Conservation (phyloP, 345 rosid species). For the Populus alba region DNA sequence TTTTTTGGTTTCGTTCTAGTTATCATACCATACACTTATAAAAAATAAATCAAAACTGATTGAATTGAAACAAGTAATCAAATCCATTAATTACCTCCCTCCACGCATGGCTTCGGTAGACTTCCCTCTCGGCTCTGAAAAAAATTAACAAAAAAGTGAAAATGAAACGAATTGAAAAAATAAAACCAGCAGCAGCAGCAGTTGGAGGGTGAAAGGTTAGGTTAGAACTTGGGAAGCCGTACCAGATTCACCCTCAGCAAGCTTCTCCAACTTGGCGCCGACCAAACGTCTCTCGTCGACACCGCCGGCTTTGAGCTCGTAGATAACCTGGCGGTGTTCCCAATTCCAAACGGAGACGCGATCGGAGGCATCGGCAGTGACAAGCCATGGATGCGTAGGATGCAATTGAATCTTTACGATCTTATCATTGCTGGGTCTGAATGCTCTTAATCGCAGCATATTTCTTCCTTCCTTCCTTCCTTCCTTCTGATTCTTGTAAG, state of each 20-base stretch:
- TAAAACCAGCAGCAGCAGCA: neutral
- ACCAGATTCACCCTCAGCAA: conserved; percentile 97
- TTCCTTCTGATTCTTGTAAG: neutral
- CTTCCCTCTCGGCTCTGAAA: conserved; percentile 68
- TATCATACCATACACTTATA: too few relatives aligned
- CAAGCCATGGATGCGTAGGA: conserved; percentile 99
- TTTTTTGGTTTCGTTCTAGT: too few relatives aligned
- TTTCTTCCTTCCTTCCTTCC: neutral
- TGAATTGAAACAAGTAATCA: neutral
- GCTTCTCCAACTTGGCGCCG: conserved; percentile 96
- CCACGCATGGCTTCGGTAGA: conserved; percentile 93
- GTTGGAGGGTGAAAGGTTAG: neutral
- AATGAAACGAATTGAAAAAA: neutral
- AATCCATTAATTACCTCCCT: conserved; percentile 61
- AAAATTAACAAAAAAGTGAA: neutral
- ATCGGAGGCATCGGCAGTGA: conserved; percentile 92
- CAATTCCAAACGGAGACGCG: conserved; percentile 98
- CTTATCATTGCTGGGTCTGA: conserved; percentile 76
- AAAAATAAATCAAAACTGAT: neutral
- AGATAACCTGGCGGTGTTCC: conserved; percentile 99
- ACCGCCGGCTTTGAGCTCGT: conserved; percentile 95
- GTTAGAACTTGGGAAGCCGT: neutral
- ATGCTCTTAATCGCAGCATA: conserved; percentile 91
- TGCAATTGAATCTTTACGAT: conserved; percentile 91
- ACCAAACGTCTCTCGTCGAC: conserved; percentile 96